Evolutionary conservation across 371 early-diverging fungal species (phyloP), one percentile per base, ranked within the genome.

Genomic region (Syncephalis fuscata): DNA sequence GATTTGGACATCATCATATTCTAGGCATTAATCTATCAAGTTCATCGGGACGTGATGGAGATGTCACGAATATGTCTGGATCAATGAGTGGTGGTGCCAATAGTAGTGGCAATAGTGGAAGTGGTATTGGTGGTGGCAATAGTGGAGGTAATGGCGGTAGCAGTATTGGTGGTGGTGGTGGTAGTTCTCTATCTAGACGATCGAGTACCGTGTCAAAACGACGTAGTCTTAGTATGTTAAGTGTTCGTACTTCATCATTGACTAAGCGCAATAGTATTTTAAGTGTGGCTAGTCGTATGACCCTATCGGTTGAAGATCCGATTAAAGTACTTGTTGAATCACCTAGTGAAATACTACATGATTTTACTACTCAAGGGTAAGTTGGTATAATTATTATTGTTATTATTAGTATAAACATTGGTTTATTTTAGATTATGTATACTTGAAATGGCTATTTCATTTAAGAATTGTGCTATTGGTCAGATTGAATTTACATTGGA

Each of bases 1-100:
- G 71, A 1, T 70, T 67, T 32, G 80, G 94, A 0, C 88, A 90
- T 54, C 90, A 88, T 55, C 86, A 82, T 47, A 82, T 91, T 46
- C 80, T 86, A 37, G 91, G 92, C 15, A 82, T 89, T 46, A 89
- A 88, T 53, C 59, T 89, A 4, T 69, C 66, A 64, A 66, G 51
- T 50, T 50, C 57, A 27, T 46, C 54, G 46, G 24, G 51, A 61
- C 20, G 56, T 48, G 16, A 41, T 56, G 22, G 45, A 52, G 24
- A 50, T 3, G 46, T 17, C 25, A 23, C 24, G 5, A 36, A 25
- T 2, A 11, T 36, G 5, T 24, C 20, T 2, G 57, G 54, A 10
- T 49, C 55, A n/a, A 36, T 20, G 4, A 57, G 54, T 19, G 11
- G 11, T 32, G 11, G 11, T 32, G 11, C 4, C 11, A 32, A 32